Percentiles rank a stretch among this genome's conserved stretches.
Evolutionary conservation across 202 grass and related monocot species (phyloP).

Genomic region (Setaria viridis): DNA sequence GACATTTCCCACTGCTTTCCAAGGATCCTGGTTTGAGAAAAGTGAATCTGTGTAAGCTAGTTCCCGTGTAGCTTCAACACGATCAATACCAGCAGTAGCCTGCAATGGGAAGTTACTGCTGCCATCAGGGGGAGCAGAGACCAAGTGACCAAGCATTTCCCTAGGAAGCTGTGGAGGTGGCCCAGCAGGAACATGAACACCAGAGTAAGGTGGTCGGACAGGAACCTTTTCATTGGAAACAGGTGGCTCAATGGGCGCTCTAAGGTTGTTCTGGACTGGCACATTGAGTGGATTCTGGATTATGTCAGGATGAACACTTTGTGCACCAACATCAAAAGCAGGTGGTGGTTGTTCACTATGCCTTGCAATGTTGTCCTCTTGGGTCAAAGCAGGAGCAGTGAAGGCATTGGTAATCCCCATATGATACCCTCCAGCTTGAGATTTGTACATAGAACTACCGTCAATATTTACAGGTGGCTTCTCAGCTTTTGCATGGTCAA

Average conservation of each 20-base stretch:
- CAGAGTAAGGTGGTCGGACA: constrained; percentile 45
- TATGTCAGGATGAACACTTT: constrained; percentile 51
- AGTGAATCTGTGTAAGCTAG: constrained; percentile 61
- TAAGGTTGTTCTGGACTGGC: constrained; percentile 53
- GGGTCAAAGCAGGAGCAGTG: constrained; percentile 38
- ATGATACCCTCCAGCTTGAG: constrained; percentile 67
- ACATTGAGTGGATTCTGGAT: constrained; percentile 53
- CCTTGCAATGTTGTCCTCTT: constrained; percentile 56
- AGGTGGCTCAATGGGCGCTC: constrained; percentile 21
- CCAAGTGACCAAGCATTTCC: constrained; percentile 58
- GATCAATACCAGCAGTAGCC: constrained; percentile 49
- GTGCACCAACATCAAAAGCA: constrained; percentile 37
- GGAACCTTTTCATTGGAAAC: constrained; percentile 50
- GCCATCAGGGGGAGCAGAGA: constrained; percentile 47
- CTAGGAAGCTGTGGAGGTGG: constrained; percentile 25
- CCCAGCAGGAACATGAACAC: constrained; percentile 52
- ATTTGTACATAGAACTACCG: constrained; percentile 49
- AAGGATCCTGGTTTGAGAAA: constrained; percentile 85
- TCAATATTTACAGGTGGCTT: constrained; percentile 53
- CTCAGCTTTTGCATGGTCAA: constrained; percentile 48
- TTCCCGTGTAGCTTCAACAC: constrained; percentile 51
- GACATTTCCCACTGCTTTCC: constrained; percentile 64
- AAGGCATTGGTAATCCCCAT: constrained; percentile 61
- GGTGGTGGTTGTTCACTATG: constrained; percentile 51
- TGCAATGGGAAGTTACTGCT: constrained; percentile 42